A percentile compares a stretch with the other conserved stretches of the same genome.
phyloP scores from a whole-genome alignment of 2,329 filamentous ascomycete genomes.

The Ascochyta viciae-villosae region DNA sequence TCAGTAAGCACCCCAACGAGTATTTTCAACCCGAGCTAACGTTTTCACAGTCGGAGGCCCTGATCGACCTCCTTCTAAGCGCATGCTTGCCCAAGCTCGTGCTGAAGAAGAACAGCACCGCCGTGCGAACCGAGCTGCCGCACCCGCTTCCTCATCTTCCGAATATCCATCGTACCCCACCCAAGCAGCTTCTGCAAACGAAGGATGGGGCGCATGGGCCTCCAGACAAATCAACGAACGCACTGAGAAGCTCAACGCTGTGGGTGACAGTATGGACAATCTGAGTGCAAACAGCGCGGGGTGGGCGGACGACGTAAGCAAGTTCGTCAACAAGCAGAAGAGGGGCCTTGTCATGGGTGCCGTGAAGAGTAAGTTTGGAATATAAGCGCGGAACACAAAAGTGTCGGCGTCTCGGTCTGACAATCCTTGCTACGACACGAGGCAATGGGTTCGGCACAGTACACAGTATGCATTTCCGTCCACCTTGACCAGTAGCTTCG shows the following conservation, averaged over 20 bases:
- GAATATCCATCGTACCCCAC: constrained; percentile 30
- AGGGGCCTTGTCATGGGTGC: constrained; percentile 76
- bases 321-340: constrained; percentile 88
- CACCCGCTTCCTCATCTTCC: constrained; percentile 40
- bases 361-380: constrained; percentile 48
- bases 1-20: constrained; percentile 59
- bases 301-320: constrained; percentile 88
- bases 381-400: constrained; percentile 19
- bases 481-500: neutral
- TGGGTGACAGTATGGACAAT: constrained; percentile 84
- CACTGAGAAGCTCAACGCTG: constrained; percentile 83
- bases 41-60: constrained; percentile 73
- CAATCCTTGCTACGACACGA: neutral
- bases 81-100: constrained; percentile 81
- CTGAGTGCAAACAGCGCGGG: constrained; percentile 80
- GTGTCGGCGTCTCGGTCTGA: neutral
- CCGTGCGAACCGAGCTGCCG: constrained; percentile 44
- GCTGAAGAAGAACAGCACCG: constrained; percentile 71
- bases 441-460: constrained; percentile 1
- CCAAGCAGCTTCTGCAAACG: constrained; percentile 35
- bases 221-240: constrained; percentile 86
- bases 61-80: constrained; percentile 85
- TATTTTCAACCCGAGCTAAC: constrained; percentile 2
- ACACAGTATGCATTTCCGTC: neutral
- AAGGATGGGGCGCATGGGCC: constrained; percentile 78